These are phyloP conservation scores for Aspergillus hortae DNA, from an alignment of 2,329 filamentous ascomycete genomes.

Conservation along the genomic window DNA sequence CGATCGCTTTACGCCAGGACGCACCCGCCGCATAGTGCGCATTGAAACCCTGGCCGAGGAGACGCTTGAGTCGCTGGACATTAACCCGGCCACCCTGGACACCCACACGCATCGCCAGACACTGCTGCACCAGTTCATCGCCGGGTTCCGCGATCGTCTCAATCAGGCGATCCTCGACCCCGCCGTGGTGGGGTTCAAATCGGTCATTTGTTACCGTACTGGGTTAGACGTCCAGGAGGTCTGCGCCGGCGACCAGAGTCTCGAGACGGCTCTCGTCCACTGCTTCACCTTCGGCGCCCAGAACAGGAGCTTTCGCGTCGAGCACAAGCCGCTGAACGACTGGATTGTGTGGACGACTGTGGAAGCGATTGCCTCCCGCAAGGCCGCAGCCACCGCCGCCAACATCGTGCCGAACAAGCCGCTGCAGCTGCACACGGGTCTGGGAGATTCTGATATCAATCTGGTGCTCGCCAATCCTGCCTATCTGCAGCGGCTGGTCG, in stretches of 20 bases:
- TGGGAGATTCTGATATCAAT: constrained; percentile 75
- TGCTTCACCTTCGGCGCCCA: constrained; percentile 23
- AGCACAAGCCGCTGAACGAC: constrained; percentile 65
- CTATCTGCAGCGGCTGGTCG: constrained; percentile 70
- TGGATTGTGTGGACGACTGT: constrained; percentile 65
- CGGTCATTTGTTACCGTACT: constrained; percentile 75
- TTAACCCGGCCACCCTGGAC: constrained; percentile 26
- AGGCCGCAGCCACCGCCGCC: constrained; percentile 26
- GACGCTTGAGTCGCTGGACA: constrained; percentile 51
- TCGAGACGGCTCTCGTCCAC: constrained; percentile 25
- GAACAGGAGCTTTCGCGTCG: constrained; percentile 40
- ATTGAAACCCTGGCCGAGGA: constrained; percentile 70
- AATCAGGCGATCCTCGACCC: constrained; percentile 57
- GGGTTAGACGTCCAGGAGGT: constrained; percentile 62
- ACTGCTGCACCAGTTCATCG: constrained; percentile 22
- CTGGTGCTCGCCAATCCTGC: constrained; percentile 69
- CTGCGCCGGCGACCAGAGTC: constrained; percentile 38
- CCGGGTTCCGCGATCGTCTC: constrained; percentile 44
- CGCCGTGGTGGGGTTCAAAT: constrained; percentile 76
- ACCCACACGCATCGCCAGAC: constrained; percentile 18
- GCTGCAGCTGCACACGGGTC: constrained; percentile 77
- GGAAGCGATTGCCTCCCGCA: constrained; percentile 49
- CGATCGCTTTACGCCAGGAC: constrained; percentile 59
- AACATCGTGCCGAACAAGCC: constrained; percentile 58
- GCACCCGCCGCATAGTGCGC: constrained; percentile 70